Evolutionary conservation across 2,329 filamentous ascomycete species (phyloP).

Genomic region (Xylariaceae sp.): DNA sequence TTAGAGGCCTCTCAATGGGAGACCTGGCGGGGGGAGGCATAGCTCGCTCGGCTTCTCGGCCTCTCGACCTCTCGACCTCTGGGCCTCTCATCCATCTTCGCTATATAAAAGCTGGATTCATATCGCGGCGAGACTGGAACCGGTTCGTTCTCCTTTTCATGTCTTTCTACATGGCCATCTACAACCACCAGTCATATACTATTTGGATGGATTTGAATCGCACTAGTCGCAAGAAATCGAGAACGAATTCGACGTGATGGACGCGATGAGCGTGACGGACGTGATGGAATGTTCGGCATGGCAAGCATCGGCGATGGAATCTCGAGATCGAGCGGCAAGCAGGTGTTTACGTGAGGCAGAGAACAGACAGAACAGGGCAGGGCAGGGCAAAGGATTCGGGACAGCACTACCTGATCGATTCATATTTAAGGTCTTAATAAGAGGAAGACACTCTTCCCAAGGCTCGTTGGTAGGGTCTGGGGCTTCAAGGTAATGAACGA

Average conservation of each 20-base stretch:
- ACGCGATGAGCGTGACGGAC: too few relatives aligned
- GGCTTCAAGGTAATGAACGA: constrained; percentile 3
- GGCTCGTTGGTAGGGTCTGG: constrained; percentile 6
- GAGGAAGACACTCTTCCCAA: constrained; percentile 9
- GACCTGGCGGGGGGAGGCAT: neutral
- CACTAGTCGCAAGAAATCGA: constrained; percentile 13
- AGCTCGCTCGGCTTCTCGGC: too few relatives aligned
- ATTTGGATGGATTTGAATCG: constrained; percentile 8
- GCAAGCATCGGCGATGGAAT: constrained; percentile 22
- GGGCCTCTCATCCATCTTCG: neutral
- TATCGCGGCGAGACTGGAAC: constrained; percentile 16
- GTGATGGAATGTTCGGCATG: constrained; percentile 8
- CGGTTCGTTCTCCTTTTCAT: neutral
- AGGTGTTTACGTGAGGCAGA: constrained; percentile 28
- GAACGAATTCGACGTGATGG: constrained; percentile 7
- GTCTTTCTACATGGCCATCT: constrained; percentile 4
- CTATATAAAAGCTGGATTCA: neutral
- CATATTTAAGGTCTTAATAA: constrained; percentile 38
- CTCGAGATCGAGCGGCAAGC: constrained; percentile 25
- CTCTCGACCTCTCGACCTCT: neutral
- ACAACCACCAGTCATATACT: constrained; percentile 2
- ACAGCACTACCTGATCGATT: constrained; percentile 53
- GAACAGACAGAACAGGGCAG: constrained; percentile 8
- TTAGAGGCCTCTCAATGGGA: neutral
- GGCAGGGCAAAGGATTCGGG: constrained; percentile 16